phyloP scores from a whole-genome alignment of 129 eudicot species.

The Pseudognaphalium luteoalbum region DNA sequence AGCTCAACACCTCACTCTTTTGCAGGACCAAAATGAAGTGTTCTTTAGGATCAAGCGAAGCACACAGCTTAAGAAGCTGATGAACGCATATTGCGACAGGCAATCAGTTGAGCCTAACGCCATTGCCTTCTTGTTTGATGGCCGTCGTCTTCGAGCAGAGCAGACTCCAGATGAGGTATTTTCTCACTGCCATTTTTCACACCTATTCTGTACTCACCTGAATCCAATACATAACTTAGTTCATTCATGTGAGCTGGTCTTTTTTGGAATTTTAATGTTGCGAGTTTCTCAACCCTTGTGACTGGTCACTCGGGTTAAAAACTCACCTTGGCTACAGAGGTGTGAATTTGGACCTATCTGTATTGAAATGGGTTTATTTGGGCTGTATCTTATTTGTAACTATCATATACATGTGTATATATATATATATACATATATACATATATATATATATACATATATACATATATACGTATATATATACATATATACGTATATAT shows the following conservation, averaged over 20 bases:
- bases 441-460: too few species aligned
- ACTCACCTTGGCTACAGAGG: background rate
- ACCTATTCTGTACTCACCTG: background rate
- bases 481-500: too few species aligned
- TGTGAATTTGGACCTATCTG: background rate
- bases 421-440: too few species aligned
- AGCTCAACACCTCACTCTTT: background rate
- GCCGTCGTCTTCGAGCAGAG: slow-evolving; percentile 55
- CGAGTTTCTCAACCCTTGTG: background rate
- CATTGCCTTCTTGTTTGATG: slow-evolving; percentile 56
- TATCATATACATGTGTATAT: too few species aligned
- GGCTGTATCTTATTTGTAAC: background rate
- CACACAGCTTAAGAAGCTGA: slow-evolving; percentile 52
- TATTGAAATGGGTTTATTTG: background rate
- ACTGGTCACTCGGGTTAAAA: background rate
- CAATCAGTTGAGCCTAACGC: slow-evolving; percentile 50
- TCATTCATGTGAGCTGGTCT: background rate
- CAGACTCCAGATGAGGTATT: slow-evolving; percentile 56
- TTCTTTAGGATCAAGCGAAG: slow-evolving; percentile 51
- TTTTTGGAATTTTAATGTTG: background rate
- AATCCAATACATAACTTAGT: background rate
- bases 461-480: too few species aligned
- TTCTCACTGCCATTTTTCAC: background rate
- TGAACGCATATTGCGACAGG: slow-evolving; percentile 57
- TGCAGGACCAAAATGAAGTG: slow-evolving; percentile 56